phyloP scores from a whole-genome alignment of 2,329 filamentous ascomycete genomes.

The Pseudodiploospora longispora region DNA sequence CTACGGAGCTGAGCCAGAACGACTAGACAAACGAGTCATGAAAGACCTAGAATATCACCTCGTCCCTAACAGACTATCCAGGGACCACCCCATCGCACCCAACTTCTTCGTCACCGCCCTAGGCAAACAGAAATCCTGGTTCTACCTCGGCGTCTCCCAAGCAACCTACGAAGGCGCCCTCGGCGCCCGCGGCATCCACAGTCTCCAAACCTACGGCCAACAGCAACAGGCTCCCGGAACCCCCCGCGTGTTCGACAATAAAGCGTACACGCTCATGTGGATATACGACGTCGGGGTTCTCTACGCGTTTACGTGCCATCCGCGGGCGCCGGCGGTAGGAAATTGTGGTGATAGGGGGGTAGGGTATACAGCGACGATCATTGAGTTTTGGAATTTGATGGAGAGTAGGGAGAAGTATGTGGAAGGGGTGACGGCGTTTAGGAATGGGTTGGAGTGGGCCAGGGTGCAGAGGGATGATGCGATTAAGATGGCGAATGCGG shows the following conservation, averaged over 20 bases:
- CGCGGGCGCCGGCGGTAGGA: background rate
- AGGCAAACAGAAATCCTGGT: background rate
- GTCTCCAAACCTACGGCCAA: slow-evolving; percentile 22
- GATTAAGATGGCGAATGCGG: slow-evolving; percentile 16
- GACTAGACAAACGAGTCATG: background rate
- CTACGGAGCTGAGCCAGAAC: background rate
- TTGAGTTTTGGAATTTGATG: background rate
- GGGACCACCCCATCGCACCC: background rate
- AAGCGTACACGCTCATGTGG: slow-evolving; percentile 28
- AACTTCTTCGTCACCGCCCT: background rate
- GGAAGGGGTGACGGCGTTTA: slow-evolving; percentile 26
- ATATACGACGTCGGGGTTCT: slow-evolving; percentile 28
- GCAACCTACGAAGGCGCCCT: slow-evolving; percentile 26
- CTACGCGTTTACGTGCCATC: slow-evolving; percentile 12
- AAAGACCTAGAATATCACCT: background rate
- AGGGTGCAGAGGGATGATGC: slow-evolving; percentile 25
- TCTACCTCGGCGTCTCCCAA: slow-evolving; percentile 13
- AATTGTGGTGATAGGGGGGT: background rate
- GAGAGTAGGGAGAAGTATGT: slow-evolving; percentile 14
- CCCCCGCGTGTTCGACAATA: slow-evolving; percentile 21
- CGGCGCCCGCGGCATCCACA: slow-evolving; percentile 24
- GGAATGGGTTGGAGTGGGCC: slow-evolving; percentile 30
- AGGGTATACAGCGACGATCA: background rate
- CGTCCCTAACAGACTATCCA: background rate
- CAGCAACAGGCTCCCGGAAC: slow-evolving; percentile 10